These are phyloP conservation scores for Drosera capensis DNA, from an alignment of 148 eudicot genomes.

Conservation along the genomic window DNA sequence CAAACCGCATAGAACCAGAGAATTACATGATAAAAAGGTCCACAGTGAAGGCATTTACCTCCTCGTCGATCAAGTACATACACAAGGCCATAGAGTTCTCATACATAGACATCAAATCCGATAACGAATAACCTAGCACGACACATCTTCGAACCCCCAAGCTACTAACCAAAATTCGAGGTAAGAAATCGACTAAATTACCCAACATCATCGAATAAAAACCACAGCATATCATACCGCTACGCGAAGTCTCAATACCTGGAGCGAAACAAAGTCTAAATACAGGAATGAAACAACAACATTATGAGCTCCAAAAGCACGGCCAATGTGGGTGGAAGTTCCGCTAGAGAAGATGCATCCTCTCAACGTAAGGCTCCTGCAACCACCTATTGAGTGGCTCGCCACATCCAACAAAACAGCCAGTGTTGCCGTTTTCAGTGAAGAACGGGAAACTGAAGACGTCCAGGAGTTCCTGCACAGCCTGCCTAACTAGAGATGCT, in stretches of 20 bases:
- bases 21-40: too few relatives aligned
- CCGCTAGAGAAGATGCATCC: slow-evolving; percentile 82
- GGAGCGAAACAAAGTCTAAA: too few relatives aligned
- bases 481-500: slow-evolving; percentile 70
- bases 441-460: slow-evolving; percentile 64
- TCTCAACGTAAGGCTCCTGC: slow-evolving; percentile 60
- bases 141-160: not conserved
- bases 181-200: not conserved
- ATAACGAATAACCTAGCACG: not conserved
- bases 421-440: slow-evolving; percentile 63
- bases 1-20: too few relatives aligned
- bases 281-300: too few relatives aligned
- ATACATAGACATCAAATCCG: not conserved
- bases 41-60: too few relatives aligned
- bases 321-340: not conserved
- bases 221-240: too few relatives aligned
- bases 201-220: too few relatives aligned
- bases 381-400: slow-evolving; percentile 80
- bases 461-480: slow-evolving; percentile 70
- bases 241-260: too few relatives aligned
- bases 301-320: not conserved
- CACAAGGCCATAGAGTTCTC: not conserved
- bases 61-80: not conserved
- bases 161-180: not conserved
- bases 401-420: slow-evolving; percentile 93